phyloP scores from a whole-genome alignment of 2,329 filamentous ascomycete species.

The Hypoxylon sp. region DNA sequence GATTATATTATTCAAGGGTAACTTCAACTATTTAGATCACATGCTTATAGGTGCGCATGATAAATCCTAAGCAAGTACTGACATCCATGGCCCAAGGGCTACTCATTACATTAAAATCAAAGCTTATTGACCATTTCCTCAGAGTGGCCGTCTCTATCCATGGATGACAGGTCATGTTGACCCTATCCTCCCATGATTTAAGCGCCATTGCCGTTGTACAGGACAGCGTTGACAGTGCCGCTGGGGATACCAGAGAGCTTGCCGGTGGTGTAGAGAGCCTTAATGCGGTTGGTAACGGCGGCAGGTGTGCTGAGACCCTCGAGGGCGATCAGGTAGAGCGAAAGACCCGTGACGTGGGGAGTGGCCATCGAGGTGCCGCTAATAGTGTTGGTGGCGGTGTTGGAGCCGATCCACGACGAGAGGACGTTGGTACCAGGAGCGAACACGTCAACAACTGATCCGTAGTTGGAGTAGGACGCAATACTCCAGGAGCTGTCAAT shows the following conservation, averaged over 20 bases:
- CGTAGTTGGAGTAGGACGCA: constrained; percentile 67
- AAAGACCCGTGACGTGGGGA: constrained; percentile 73
- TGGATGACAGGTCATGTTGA: not conserved
- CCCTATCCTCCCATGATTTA: constrained; percentile 29
- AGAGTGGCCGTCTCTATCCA: constrained; percentile 8
- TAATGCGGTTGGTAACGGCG: constrained; percentile 50
- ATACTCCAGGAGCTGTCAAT: constrained; percentile 58
- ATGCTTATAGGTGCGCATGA: not conserved
- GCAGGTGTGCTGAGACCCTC: constrained; percentile 61
- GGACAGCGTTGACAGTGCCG: constrained; percentile 48
- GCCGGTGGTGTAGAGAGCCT: constrained; percentile 47
- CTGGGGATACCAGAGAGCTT: constrained; percentile 43
- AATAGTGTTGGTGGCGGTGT: constrained; percentile 59
- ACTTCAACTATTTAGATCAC: constrained; percentile 9
- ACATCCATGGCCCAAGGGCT: constrained; percentile 10
- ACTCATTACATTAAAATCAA: not conserved
- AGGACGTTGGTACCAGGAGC: constrained; percentile 61
- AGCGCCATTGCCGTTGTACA: constrained; percentile 52
- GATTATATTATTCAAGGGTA: constrained; percentile 15
- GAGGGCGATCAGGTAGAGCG: constrained; percentile 67
- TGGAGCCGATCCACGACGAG: constrained; percentile 60
- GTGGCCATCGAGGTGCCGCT: constrained; percentile 74
- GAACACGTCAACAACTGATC: constrained; percentile 60
- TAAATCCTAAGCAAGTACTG: not conserved
- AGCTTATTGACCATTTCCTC: not conserved